These are phyloP conservation scores for Rugosomyces carneus DNA, from an alignment of 1,284 basidiomycete genomes.

Conservation along the genomic window DNA sequence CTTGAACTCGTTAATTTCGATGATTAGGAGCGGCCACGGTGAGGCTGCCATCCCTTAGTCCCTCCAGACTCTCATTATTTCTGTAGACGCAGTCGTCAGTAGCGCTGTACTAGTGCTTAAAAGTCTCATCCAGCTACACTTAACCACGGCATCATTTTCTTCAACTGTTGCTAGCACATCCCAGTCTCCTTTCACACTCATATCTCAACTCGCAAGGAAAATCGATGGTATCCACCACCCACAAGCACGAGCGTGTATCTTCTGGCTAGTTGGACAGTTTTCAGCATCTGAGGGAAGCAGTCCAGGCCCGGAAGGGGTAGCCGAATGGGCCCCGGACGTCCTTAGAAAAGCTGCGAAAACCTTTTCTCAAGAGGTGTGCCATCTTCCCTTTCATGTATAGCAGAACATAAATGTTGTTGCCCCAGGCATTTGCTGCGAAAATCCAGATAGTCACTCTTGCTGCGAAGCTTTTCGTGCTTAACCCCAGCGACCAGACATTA, in stretches of 20 bases:
- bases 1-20: slow-evolving; percentile 66
- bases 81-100: slow-evolving; percentile 62
- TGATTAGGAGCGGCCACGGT: slow-evolving; percentile 76
- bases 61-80: not conserved
- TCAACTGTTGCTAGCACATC: slow-evolving; percentile 26
- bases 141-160: slow-evolving; percentile 34
- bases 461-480: slow-evolving; percentile 73
- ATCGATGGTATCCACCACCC: slow-evolving; percentile 77
- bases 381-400: not conserved
- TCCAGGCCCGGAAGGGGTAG: slow-evolving; percentile 28
- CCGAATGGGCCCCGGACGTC: slow-evolving; percentile 82
- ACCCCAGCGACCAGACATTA: slow-evolving; percentile 48
- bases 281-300: slow-evolving; percentile 34
- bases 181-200: slow-evolving; percentile 57
- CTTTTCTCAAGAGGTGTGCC: slow-evolving; percentile 63
- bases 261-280: slow-evolving; percentile 91
- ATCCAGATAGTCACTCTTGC: slow-evolving; percentile 80
- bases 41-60: slow-evolving; percentile 19
- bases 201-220: slow-evolving; percentile 65
- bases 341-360: slow-evolving; percentile 69
- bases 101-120: slow-evolving; percentile 82
- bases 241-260: slow-evolving; percentile 75
- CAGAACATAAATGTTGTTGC: not conserved
- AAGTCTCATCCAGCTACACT: slow-evolving; percentile 68
- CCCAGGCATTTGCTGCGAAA: slow-evolving; percentile 62